Conservation (phyloP, 2,329 filamentous ascomycete species). For the Hirsutella rhossiliensis region DNA sequence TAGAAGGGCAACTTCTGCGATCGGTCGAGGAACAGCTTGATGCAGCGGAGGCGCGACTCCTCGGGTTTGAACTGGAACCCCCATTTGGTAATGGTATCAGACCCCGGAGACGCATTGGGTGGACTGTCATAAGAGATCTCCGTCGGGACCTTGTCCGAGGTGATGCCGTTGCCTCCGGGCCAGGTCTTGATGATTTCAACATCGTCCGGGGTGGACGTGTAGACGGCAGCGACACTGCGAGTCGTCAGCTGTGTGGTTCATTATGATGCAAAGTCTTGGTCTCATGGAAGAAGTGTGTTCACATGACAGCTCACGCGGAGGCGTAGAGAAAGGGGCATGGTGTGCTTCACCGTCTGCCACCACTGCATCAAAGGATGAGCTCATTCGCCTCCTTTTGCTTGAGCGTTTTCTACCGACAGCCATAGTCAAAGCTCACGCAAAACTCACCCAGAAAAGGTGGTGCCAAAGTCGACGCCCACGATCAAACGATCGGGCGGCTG, state of each 20-base stretch:
- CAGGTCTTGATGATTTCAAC: constrained; percentile 76
- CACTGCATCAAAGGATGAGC: too few relatives aligned
- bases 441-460: constrained; percentile 67
- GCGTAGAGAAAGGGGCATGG: too few relatives aligned
- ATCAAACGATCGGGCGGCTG: constrained; percentile 52
- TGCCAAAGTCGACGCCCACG: constrained; percentile 73
- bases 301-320: too few relatives aligned
- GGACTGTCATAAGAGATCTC: constrained; percentile 54
- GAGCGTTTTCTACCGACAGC: too few relatives aligned
- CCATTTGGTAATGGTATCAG: constrained; percentile 52
- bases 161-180: constrained; percentile 75
- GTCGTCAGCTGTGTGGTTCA: not conserved
- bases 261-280: too few relatives aligned
- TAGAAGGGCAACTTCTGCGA: constrained; percentile 73
- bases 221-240: constrained; percentile 53
- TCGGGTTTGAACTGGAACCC: constrained; percentile 74
- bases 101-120: constrained; percentile 16
- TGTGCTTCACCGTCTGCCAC: too few relatives aligned
- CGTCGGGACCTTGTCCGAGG: constrained; percentile 78
- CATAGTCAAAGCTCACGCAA: not conserved
- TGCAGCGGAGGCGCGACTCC: constrained; percentile 63
- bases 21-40: constrained; percentile 74
- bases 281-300: too few relatives aligned
- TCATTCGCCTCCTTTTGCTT: too few relatives aligned
- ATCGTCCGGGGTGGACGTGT: constrained; percentile 66